phyloP scores from a whole-genome alignment of 2,329 filamentous ascomycete species.

The Macroventuria anomochaeta region DNA sequence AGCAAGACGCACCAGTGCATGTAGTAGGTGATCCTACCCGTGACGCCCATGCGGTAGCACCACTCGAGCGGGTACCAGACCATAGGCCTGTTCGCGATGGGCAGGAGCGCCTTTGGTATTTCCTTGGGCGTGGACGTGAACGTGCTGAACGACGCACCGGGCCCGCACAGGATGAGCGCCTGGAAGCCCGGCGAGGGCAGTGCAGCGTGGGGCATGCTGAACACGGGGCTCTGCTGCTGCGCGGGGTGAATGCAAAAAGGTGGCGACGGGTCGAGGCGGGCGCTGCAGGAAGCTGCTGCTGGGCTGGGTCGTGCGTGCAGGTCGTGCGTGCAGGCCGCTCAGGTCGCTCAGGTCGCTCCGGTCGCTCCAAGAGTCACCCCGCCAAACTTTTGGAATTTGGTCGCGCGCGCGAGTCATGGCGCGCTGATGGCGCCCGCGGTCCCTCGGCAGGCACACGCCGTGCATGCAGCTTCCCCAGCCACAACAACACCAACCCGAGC shows the following conservation, averaged over 20 bases:
- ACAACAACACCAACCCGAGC: slow-evolving; percentile 30
- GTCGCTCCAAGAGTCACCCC: slow-evolving; percentile 8
- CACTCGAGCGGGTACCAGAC: slow-evolving; percentile 89
- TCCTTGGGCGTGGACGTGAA: slow-evolving; percentile 82
- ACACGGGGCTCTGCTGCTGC: background rate
- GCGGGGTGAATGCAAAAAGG: too few relatives aligned
- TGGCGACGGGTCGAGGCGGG: too few relatives aligned
- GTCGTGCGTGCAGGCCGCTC: too few relatives aligned
- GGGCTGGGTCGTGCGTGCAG: too few relatives aligned
- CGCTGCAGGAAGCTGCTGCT: too few relatives aligned
- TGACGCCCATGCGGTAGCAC: slow-evolving; percentile 81
- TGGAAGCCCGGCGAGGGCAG: slow-evolving; percentile 80
- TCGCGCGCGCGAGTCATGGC: slow-evolving; percentile 1
- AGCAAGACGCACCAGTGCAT: too few relatives aligned
- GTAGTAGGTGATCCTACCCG: slow-evolving; percentile 56
- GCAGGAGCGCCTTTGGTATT: slow-evolving; percentile 80
- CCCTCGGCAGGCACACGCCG: slow-evolving; percentile 7
- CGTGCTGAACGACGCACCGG: slow-evolving; percentile 80
- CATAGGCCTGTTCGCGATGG: slow-evolving; percentile 86
- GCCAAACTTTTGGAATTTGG: slow-evolving; percentile 1
- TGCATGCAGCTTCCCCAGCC: too few relatives aligned
- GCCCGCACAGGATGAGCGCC: slow-evolving; percentile 82
- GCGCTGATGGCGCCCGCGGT: slow-evolving; percentile 9
- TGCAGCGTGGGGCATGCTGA: slow-evolving; percentile 72
- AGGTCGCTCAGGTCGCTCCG: too few relatives aligned